Conservation (phyloP, 148 eudicot genomes). For the Amaranthus palmeri region DNA sequence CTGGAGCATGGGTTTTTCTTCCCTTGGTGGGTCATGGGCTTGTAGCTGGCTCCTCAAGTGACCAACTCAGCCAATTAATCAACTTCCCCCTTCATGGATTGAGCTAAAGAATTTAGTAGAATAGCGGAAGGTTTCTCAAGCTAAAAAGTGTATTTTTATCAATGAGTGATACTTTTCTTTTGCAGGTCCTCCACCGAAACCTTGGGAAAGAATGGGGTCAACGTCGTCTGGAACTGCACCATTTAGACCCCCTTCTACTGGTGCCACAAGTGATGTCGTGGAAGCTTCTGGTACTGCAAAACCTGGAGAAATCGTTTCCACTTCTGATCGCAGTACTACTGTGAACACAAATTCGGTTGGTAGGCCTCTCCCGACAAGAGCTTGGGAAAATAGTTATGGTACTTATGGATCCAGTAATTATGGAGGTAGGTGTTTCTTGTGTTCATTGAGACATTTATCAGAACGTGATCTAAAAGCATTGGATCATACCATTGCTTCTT, state of each 20-base stretch:
- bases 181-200: slow-evolving; percentile 77
- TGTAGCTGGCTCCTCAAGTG: no score
- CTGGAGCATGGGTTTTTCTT: no score
- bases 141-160: background rate
- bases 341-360: slow-evolving; percentile 57
- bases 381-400: slow-evolving; percentile 64
- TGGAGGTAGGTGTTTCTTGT: slow-evolving; percentile 52
- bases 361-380: slow-evolving; percentile 85
- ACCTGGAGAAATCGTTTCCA: slow-evolving; percentile 89
- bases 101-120: background rate
- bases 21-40: no score
- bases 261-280: slow-evolving; percentile 83
- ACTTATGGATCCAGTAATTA: slow-evolving; percentile 31
- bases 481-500: background rate
- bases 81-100: background rate
- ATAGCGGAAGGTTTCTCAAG: background rate
- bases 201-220: slow-evolving; percentile 85
- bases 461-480: background rate
- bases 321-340: slow-evolving; percentile 40
- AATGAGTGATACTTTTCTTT: background rate
- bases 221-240: slow-evolving; percentile 89
- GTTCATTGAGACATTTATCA: background rate
- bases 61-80: no score
- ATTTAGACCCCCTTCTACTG: slow-evolving; percentile 82
- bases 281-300: slow-evolving; percentile 94